phyloP scores from a whole-genome alignment of 768 basidiomycete genomes.

The Mycena latifolia region DNA sequence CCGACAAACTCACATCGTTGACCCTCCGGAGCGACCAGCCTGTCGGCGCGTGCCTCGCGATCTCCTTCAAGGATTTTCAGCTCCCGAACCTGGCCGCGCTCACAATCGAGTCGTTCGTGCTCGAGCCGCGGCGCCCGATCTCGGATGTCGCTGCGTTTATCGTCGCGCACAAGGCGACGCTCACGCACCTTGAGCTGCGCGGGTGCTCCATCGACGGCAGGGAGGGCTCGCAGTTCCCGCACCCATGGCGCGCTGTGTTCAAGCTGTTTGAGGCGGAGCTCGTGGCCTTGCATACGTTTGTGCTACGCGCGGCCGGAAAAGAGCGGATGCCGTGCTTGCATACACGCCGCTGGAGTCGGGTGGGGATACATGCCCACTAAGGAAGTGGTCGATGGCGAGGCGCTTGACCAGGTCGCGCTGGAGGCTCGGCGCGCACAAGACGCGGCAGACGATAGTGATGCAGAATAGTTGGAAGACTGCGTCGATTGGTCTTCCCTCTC shows the following conservation, averaged over 20 bases:
- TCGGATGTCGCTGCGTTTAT: constrained; percentile 15
- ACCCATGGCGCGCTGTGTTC: constrained; percentile 21
- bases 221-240: neutral
- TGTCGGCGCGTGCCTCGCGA: neutral
- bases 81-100: constrained; percentile 8
- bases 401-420: no score
- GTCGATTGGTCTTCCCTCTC: no score
- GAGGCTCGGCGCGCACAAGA: no score
- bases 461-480: no score
- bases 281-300: neutral
- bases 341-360: neutral
- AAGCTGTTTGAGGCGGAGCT: constrained; percentile 2
- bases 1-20: no score
- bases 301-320: no score
- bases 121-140: neutral
- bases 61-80: neutral
- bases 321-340: neutral
- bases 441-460: no score
- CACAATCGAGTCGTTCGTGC: neutral
- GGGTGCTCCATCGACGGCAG: constrained; percentile 7
- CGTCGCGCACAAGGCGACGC: constrained; percentile 24
- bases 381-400: no score
- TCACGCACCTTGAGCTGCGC: constrained; percentile 11
- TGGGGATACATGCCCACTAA: neutral
- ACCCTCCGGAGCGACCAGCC: neutral